Percentiles rank a stretch among this genome's conserved stretches.
Conservation (phyloP, 2,329 filamentous ascomycete genomes). For the Colletotrichum tamarilloi region DNA sequence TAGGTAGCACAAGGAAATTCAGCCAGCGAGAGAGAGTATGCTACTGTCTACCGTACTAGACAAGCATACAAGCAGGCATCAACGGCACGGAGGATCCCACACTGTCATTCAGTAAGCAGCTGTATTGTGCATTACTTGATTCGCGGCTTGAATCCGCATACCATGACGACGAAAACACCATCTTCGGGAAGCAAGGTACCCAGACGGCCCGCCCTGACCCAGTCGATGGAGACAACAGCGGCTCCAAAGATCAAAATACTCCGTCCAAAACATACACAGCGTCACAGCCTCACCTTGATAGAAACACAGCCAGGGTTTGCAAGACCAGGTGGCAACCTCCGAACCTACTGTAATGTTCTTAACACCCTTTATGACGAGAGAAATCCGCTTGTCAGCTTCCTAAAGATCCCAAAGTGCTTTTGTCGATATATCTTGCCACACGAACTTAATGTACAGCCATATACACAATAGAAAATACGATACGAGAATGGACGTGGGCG, state of each 20-base stretch:
- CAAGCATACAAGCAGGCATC: neutral
- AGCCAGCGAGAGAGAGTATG: too few relatives aligned
- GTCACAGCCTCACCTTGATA: neutral
- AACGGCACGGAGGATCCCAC: neutral
- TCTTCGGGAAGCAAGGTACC: neutral
- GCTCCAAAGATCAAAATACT: neutral
- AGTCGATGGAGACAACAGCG: slow-evolving; percentile 1
- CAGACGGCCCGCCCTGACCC: neutral
- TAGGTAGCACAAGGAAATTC: neutral
- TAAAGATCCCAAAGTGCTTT: too few relatives aligned
- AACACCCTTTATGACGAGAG: neutral
- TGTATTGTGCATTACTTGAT: neutral
- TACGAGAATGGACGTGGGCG: too few relatives aligned
- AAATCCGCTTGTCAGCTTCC: neutral
- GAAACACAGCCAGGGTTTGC: neutral
- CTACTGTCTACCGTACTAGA: too few relatives aligned
- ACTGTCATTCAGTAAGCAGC: neutral
- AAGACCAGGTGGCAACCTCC: neutral
- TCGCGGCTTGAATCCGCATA: neutral
- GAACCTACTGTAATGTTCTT: neutral
- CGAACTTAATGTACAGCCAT: too few relatives aligned
- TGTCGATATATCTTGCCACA: neutral
- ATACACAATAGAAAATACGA: too few relatives aligned
- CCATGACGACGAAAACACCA: neutral
- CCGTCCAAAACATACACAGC: neutral